phyloP scores from a whole-genome alignment of 2,329 filamentous ascomycete genomes.

The Elsinoe arachidis region DNA sequence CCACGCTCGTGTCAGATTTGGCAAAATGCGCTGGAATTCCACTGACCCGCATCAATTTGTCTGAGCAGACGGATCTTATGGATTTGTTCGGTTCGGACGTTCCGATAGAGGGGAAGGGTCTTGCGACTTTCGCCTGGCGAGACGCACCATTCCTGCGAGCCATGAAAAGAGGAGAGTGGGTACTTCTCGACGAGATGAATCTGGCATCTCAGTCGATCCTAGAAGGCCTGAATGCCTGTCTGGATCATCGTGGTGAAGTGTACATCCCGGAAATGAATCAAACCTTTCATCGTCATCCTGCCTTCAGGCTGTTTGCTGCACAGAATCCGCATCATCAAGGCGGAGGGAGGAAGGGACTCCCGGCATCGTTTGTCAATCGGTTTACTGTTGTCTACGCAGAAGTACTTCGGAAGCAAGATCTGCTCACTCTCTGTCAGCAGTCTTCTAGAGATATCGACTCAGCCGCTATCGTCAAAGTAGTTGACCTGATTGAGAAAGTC shows the following conservation, averaged over 20 bases:
- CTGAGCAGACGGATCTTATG: slow-evolving; percentile 95
- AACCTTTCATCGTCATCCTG: slow-evolving; percentile 77
- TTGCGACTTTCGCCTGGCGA: slow-evolving; percentile 88
- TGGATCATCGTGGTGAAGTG: slow-evolving; percentile 91
- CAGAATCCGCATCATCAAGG: slow-evolving; percentile 98
- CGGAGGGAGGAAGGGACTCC: slow-evolving; percentile 86
- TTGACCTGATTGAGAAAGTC: slow-evolving; percentile 71
- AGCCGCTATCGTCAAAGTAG: slow-evolving; percentile 54
- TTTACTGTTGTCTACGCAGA: slow-evolving; percentile 98
- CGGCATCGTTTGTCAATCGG: slow-evolving; percentile 92
- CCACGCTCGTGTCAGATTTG: slow-evolving; percentile 78
- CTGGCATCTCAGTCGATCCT: slow-evolving; percentile 92
- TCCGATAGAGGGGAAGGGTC: slow-evolving; percentile 82
- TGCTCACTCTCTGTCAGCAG: slow-evolving; percentile 71
- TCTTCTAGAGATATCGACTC: slow-evolving; percentile 58
- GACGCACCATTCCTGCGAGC: slow-evolving; percentile 92
- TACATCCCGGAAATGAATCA: slow-evolving; percentile 94
- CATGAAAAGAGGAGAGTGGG: slow-evolving; percentile 96
- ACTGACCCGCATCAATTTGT: slow-evolving; percentile 89
- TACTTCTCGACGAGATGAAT: slow-evolving; percentile 97
- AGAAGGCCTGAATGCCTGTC: slow-evolving; percentile 89
- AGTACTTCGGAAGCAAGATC: slow-evolving; percentile 70
- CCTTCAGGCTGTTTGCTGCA: slow-evolving; percentile 92
- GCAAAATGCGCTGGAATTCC: slow-evolving; percentile 71
- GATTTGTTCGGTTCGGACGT: slow-evolving; percentile 96